Conservation (phyloP, 805 yeast genomes). For the Myxozyma kluyveri region DNA sequence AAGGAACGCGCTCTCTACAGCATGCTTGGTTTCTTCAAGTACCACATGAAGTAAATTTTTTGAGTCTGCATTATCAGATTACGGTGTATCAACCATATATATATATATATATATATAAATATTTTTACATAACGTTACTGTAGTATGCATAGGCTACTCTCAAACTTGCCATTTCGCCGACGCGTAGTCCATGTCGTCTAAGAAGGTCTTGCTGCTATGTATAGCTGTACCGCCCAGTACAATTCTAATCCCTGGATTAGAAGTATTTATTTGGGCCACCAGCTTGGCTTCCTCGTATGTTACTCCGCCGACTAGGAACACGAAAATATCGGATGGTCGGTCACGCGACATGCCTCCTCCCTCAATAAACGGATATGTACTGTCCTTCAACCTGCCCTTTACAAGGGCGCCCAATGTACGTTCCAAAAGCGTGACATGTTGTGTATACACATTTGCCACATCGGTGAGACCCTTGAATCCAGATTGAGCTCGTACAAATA, state of each 20-base stretch:
- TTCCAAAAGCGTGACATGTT: slow-evolving; percentile 76
- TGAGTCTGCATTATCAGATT: neutral
- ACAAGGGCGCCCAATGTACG: slow-evolving; percentile 44
- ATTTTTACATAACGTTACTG: neutral
- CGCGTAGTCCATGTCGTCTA: slow-evolving; percentile 41
- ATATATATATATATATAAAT: neutral
- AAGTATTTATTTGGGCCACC: slow-evolving; percentile 64
- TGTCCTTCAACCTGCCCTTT: slow-evolving; percentile 43
- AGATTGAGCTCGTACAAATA: slow-evolving; percentile 43
- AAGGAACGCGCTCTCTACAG: slow-evolving; percentile 29
- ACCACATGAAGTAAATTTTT: slow-evolving; percentile 15
- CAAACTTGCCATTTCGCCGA: slow-evolving; percentile 41
- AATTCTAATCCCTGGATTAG: slow-evolving; percentile 55
- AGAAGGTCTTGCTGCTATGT: slow-evolving; percentile 46
- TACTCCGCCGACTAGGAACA: slow-evolving; percentile 70
- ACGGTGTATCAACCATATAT: neutral
- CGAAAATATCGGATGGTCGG: slow-evolving; percentile 40
- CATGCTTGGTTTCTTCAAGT: slow-evolving; percentile 20
- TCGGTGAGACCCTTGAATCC: slow-evolving; percentile 46
- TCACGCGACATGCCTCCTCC: slow-evolving; percentile 38
- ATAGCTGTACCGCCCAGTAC: slow-evolving; percentile 80
- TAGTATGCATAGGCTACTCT: neutral
- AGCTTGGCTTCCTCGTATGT: slow-evolving; percentile 90
- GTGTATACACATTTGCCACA: slow-evolving; percentile 70
- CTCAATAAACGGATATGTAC: slow-evolving; percentile 47